Conservation (phyloP, 2,329 filamentous ascomycete species). For the Rhynchosporium graminicola region DNA sequence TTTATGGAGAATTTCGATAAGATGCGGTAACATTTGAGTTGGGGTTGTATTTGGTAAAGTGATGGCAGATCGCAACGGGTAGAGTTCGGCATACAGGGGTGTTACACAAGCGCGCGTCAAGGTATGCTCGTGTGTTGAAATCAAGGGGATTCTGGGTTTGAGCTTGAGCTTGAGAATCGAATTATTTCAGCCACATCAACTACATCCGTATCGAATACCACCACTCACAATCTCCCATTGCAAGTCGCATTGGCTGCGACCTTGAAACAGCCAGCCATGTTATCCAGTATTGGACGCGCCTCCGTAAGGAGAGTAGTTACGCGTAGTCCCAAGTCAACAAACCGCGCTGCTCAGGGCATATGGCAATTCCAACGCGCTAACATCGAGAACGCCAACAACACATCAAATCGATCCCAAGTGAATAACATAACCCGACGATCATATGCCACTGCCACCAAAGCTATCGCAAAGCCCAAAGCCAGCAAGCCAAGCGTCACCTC, state of each 20-base stretch:
- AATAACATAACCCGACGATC: slow-evolving; percentile 21
- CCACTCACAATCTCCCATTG: background rate
- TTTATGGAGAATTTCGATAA: too few relatives aligned
- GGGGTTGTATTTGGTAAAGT: too few relatives aligned
- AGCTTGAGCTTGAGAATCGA: slow-evolving; percentile 7
- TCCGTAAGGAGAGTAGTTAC: slow-evolving; percentile 35
- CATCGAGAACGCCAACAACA: slow-evolving; percentile 23
- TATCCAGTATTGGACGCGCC: slow-evolving; percentile 39
- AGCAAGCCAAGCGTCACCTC: slow-evolving; percentile 32
- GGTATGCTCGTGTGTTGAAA: slow-evolving; percentile 28
- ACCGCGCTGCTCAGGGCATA: slow-evolving; percentile 30
- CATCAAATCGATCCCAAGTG: slow-evolving; percentile 21
- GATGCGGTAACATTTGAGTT: too few relatives aligned
- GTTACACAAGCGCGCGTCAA: slow-evolving; percentile 7
- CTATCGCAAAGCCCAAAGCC: slow-evolving; percentile 24
- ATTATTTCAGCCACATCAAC: slow-evolving; percentile 17
- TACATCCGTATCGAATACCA: background rate
- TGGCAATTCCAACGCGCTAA: slow-evolving; percentile 35
- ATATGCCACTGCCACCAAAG: slow-evolving; percentile 36
- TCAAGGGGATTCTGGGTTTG: slow-evolving; percentile 24
- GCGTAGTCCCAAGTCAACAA: slow-evolving; percentile 34
- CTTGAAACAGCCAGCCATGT: slow-evolving; percentile 33
- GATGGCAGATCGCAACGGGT: too few relatives aligned
- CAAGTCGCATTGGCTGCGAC: background rate
- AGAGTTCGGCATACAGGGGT: background rate